Conservation (phyloP, 345 rosid species). For the Citrus cavaleriei region DNA sequence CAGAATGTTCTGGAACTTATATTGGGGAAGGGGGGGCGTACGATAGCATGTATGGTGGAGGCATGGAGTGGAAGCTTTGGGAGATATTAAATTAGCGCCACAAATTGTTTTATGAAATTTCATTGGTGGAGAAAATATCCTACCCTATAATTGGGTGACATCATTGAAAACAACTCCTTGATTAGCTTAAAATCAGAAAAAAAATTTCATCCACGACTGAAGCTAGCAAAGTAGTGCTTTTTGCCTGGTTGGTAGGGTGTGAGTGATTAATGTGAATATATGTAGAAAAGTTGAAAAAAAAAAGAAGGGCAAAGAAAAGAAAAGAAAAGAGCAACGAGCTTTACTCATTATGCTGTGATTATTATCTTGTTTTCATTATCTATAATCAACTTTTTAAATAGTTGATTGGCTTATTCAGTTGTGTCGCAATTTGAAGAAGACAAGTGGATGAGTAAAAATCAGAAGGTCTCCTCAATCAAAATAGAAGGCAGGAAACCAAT, state of each 20-base stretch:
- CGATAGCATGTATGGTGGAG: not conserved
- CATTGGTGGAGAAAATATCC: conserved; percentile 4
- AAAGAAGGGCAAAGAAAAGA: not conserved
- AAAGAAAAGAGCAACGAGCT: not conserved
- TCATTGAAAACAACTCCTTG: not conserved
- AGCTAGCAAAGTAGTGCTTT: not conserved
- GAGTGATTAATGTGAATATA: not conserved
- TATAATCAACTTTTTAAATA: too few species aligned
- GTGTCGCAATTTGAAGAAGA: not conserved
- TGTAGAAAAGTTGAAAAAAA: not conserved
- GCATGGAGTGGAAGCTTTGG: conserved; percentile 2
- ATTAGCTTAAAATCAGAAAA: not conserved
- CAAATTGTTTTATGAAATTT: not conserved
- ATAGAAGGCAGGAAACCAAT: not conserved
- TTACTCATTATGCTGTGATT: too few species aligned
- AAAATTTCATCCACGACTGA: not conserved
- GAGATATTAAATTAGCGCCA: not conserved
- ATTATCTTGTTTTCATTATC: not conserved
- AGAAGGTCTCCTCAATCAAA: not conserved
- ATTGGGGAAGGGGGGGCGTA: not conserved
- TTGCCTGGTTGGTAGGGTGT: not conserved
- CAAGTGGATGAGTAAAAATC: not conserved
- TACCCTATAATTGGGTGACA: not conserved
- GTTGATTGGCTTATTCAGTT: not conserved
- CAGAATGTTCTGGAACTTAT: conserved; percentile 46